A percentile compares a stretch with the other conserved stretches of the same genome.
Evolutionary conservation across 2,329 filamentous ascomycete genomes (phyloP).

Genomic region (Colletotrichum musae): DNA sequence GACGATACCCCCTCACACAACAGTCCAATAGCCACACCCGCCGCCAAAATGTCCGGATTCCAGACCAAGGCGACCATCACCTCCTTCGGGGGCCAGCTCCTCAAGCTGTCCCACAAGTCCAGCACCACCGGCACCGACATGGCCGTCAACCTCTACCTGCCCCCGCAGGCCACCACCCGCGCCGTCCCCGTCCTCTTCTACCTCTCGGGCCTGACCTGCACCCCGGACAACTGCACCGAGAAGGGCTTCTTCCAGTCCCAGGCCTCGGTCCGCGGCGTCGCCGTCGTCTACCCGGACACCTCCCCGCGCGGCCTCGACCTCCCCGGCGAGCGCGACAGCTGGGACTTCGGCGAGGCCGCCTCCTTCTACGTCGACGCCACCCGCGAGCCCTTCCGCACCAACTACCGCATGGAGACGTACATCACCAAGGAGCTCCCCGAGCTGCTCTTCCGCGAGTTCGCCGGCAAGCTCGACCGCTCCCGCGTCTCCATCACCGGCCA

Average conservation of each 20-base stretch:
- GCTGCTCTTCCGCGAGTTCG: constrained; percentile 80
- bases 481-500: constrained; percentile 91
- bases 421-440: constrained; percentile 89
- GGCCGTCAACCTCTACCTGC: constrained; percentile 93
- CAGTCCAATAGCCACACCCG: constrained; percentile 15
- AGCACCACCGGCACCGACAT: constrained; percentile 87
- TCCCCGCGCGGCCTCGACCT: constrained; percentile 88
- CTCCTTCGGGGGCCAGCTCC: constrained; percentile 93
- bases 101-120: constrained; percentile 92
- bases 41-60: constrained; percentile 77
- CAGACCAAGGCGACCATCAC: constrained; percentile 90
- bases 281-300: constrained; percentile 96
- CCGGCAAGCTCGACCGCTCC: constrained; percentile 74
- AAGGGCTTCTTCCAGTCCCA: constrained; percentile 93
- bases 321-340: constrained; percentile 87
- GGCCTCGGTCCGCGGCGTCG: constrained; percentile 85
- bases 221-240: constrained; percentile 86
- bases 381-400: constrained; percentile 77
- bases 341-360: constrained; percentile 92
- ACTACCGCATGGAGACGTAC: constrained; percentile 97
- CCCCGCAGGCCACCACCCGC: constrained; percentile 73
- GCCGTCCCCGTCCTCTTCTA: constrained; percentile 89
- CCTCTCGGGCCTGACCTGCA: constrained; percentile 94
- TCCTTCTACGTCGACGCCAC: constrained; percentile 96
- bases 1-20: constrained; percentile 17